A percentile compares a stretch with the other conserved stretches of the same genome.
Conservation (phyloP, 2,329 filamentous ascomycete genomes). For the Davidsoniella neocaledoniae region DNA sequence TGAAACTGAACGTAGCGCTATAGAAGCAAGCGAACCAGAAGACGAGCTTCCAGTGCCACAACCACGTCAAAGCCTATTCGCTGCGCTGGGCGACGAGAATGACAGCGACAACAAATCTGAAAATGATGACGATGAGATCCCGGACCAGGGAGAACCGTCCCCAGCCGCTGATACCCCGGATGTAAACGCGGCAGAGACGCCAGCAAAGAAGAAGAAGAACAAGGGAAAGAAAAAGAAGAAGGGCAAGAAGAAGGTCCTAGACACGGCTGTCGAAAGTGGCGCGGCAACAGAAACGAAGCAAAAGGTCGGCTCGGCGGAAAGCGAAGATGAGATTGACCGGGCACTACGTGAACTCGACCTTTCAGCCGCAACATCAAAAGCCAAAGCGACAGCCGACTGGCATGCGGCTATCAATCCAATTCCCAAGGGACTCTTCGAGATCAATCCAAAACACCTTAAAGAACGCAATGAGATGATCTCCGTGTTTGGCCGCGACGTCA, state of each 20-base stretch:
- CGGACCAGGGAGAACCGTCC: no score
- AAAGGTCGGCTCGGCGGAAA: conserved; percentile 13
- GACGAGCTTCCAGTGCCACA: conserved; percentile 20
- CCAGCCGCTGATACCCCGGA: no score
- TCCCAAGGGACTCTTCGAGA: conserved; percentile 21
- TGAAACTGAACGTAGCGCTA: conserved; percentile 16
- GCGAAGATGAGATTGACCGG: conserved; percentile 38
- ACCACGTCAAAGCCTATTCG: conserved; percentile 31
- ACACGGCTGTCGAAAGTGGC: conserved; percentile 15
- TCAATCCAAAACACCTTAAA: conserved; percentile 57
- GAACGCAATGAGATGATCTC: conserved; percentile 78
- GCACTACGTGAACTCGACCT: conserved; percentile 34
- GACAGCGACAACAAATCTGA: conserved; percentile 25
- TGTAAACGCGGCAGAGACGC: no score
- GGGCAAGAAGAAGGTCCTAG: conserved; percentile 22
- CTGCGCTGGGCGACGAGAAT: conserved; percentile 30
- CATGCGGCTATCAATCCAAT: neutral
- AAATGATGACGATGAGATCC: conserved; percentile 19
- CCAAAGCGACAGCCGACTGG: conserved; percentile 8
- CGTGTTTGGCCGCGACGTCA: conserved; percentile 40
- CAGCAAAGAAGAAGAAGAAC: conserved; percentile 14
- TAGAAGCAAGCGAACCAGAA: conserved; percentile 19
- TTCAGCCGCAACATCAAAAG: conserved; percentile 1
- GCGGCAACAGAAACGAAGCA: neutral
- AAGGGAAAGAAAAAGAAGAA: conserved; percentile 23